Evolutionary conservation across 164 flowering plant species (phyloP), one percentile per base, ranked within the genome.

Genomic region (Akebia trifoliata): DNA sequence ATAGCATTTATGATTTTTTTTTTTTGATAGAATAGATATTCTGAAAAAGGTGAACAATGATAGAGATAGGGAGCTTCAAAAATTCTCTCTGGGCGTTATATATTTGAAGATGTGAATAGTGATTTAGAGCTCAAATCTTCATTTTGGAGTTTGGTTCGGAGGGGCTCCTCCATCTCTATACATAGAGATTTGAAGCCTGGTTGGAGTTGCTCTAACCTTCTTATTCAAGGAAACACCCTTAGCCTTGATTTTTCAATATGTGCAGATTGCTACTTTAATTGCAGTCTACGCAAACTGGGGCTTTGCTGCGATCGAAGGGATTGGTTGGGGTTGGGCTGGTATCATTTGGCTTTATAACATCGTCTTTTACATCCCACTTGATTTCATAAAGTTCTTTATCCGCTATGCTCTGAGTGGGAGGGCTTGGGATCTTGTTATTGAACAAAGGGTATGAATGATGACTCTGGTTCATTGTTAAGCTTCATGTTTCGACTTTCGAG

Each of bases 281-380:
- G 92, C 94, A 17, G 97, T 91, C 12, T 91, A 91, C 62, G 94
- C 96, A 32, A 83, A 73, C 50, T 91, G 96, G 96, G 73, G 78
- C 35, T 91, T 91, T 69, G 87, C 96, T 50, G 90, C 85, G 2
- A 83, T 88, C 47, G 83, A 84, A 75, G 97, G 97, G 11, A 83
- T 86, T 30, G 96, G 97, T 10, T 91, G 97, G 97, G 92, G 97
- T 42, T 91, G 97, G 97, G 96, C 96, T 48, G 95, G 97, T 29
- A 81, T 84, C 0, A 64, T 91, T 37, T 91, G 97, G 97, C 82
- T 91, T 4, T 91, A 88, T 39, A 86, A 81, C 66, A 58, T 91
- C 31, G 57, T 88, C 55, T 68, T 67, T 63, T 91, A 88, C 69
- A 15, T 91, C 54, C 96, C 97, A 9, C 96, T 91, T 20, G 95